A percentile compares a stretch with the other conserved stretches of the same genome.
These are phyloP conservation scores for Mycena metata DNA, from an alignment of 768 basidiomycete genomes.

Conservation along the genomic window DNA sequence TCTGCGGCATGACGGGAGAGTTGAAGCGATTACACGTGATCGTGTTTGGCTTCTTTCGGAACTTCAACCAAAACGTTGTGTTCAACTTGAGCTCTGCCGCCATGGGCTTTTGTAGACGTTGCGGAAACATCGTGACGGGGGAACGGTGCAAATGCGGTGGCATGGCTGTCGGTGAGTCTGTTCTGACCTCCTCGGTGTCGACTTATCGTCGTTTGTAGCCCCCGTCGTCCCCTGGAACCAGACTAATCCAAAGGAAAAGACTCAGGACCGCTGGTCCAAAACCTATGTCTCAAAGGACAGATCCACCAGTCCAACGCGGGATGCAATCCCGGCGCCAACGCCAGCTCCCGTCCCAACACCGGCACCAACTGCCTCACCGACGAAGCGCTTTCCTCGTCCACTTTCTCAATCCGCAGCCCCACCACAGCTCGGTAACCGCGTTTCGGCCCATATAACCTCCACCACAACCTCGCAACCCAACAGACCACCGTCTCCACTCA, in stretches of 20 bases:
- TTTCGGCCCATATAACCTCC: slow-evolving; percentile 71
- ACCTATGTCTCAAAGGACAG: slow-evolving; percentile 76
- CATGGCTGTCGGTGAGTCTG: slow-evolving; percentile 79
- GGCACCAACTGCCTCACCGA: slow-evolving; percentile 44
- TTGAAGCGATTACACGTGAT: too few species aligned
- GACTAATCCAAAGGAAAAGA: slow-evolving; percentile 53
- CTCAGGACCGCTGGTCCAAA: slow-evolving; percentile 82
- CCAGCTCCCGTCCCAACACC: slow-evolving; percentile 31
- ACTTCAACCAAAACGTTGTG: too few species aligned
- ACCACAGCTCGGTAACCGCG: slow-evolving; percentile 57
- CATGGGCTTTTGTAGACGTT: slow-evolving; percentile 91
- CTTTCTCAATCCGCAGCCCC: slow-evolving; percentile 48
- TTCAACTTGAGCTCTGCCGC: too few species aligned
- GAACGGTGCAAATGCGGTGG: slow-evolving; percentile 87
- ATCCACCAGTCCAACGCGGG: slow-evolving; percentile 55
- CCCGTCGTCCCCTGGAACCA: slow-evolving; percentile 79
- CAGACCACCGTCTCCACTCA: slow-evolving; percentile 72
- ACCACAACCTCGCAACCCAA: slow-evolving; percentile 54
- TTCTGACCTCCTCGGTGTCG: slow-evolving; percentile 4
- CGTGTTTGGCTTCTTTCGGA: too few species aligned
- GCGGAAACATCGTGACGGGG: slow-evolving; percentile 84
- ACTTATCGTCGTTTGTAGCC: slow-evolving; percentile 54
- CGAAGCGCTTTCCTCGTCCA: slow-evolving; percentile 67
- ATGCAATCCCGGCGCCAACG: slow-evolving; percentile 35
- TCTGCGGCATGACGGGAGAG: slow-evolving; percentile 14